Evolutionary conservation across 106 monocot species (phyloP).

Genomic region (Apostasia ramifera): DNA sequence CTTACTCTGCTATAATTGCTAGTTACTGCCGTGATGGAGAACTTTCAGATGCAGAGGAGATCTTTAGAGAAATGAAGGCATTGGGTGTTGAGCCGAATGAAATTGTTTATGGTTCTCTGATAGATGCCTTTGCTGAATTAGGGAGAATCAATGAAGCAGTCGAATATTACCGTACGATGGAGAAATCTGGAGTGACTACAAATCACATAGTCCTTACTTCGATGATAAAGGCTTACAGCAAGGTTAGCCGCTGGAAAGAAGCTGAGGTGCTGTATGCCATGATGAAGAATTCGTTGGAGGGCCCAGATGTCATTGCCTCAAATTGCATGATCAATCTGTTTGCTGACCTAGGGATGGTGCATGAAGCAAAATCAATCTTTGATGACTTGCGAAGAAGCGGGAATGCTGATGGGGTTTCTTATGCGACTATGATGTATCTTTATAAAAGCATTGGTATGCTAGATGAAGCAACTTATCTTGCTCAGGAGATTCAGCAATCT

Average conservation of each 20-base stretch:
- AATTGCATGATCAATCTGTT: constrained; percentile 79
- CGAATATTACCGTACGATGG: constrained; percentile 46
- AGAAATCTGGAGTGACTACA: constrained; percentile 30
- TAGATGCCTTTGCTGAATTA: constrained; percentile 59
- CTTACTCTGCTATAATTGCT: constrained; percentile 54
- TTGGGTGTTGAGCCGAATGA: constrained; percentile 57
- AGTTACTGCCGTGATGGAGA: constrained; percentile 26
- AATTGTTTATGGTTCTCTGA: constrained; percentile 59
- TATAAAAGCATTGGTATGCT: constrained; percentile 90
- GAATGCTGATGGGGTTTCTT: constrained; percentile 62
- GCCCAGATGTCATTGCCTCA: constrained; percentile 68
- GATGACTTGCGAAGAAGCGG: constrained; percentile 31
- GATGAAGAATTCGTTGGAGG: constrained; percentile 41
- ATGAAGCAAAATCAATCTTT: constrained; percentile 53
- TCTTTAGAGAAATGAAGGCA: constrained; percentile 47
- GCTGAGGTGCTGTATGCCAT: constrained; percentile 63
- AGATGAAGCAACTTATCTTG: constrained; percentile 38
- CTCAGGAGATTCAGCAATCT: constrained; percentile 42
- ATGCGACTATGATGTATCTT: constrained; percentile 70
- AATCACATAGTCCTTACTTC: constrained; percentile 71
- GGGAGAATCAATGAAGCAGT: constrained; percentile 42
- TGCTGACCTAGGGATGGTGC: constrained; percentile 65
- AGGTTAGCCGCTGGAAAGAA: constrained; percentile 56
- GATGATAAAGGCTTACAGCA: constrained; percentile 68
- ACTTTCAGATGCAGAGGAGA: constrained; percentile 34